These are phyloP conservation scores for Paramecium octaurelia DNA, from an alignment of 73 alveolate species.

Conservation along the genomic window DNA sequence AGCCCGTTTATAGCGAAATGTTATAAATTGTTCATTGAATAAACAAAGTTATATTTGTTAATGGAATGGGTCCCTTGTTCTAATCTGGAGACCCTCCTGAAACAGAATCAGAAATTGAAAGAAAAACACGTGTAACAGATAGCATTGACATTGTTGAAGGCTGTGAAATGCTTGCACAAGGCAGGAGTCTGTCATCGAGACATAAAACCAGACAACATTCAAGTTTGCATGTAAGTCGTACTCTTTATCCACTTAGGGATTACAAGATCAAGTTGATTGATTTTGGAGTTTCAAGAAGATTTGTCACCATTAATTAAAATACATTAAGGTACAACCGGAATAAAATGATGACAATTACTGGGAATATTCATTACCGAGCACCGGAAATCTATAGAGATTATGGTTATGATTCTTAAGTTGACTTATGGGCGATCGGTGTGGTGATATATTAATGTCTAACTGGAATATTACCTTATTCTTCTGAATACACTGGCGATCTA, in stretches of 20 bases:
- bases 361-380: conserved; percentile 20
- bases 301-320: conserved; percentile 20
- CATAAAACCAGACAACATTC: conserved; percentile 29
- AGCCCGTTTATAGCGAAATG: conserved; percentile 32
- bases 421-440: conserved; percentile 19
- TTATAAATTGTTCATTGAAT: conserved; percentile 31
- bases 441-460: conserved; percentile 13
- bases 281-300: conserved; percentile 50
- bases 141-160: background rate
- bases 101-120: background rate
- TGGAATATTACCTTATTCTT: background rate
- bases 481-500: background rate
- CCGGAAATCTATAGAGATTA: conserved; percentile 39
- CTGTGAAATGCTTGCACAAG: background rate
- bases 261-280: conserved; percentile 7
- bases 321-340: conserved; percentile 3
- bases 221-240: background rate
- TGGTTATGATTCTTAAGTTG: conserved; percentile 35
- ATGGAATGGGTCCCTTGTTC: conserved; percentile 44
- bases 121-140: background rate
- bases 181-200: conserved; percentile 47
- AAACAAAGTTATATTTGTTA: background rate
- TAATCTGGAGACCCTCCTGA: background rate
- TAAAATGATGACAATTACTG: conserved; percentile 31
- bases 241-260: background rate